Conservation (phyloP, 495 filamentous ascomycete species). For the Xeromyces bisporus region DNA sequence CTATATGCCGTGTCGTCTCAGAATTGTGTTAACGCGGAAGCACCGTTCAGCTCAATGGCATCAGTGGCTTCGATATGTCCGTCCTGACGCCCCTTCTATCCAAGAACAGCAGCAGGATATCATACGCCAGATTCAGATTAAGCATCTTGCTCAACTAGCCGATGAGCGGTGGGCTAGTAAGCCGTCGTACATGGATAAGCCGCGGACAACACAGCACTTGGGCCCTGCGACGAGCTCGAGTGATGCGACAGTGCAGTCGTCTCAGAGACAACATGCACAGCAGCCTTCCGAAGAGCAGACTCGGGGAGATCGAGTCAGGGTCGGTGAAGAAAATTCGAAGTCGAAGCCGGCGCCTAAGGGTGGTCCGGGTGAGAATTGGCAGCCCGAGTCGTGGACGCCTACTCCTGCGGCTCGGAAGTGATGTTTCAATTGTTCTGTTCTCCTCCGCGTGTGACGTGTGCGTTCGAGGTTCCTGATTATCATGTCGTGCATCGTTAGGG, state of each 20-base stretch:
- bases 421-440: too few relatives aligned
- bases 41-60: slow-evolving; percentile 77
- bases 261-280: neutral
- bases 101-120: slow-evolving; percentile 59
- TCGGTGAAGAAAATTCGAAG: slow-evolving; percentile 23
- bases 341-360: slow-evolving; percentile 43
- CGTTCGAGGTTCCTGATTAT: too few relatives aligned
- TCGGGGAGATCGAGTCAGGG: slow-evolving; percentile 11
- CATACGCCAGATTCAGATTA: slow-evolving; percentile 47
- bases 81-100: slow-evolving; percentile 49
- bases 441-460: too few relatives aligned
- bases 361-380: slow-evolving; percentile 54
- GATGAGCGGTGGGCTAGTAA: slow-evolving; percentile 79
- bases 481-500: too few relatives aligned
- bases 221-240: slow-evolving; percentile 18
- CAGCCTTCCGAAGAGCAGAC: slow-evolving; percentile 4
- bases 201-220: slow-evolving; percentile 29
- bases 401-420: too few relatives aligned
- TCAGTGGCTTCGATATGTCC: slow-evolving; percentile 86
- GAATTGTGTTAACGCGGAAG: slow-evolving; percentile 11
- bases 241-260: slow-evolving; percentile 14
- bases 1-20: too few relatives aligned
- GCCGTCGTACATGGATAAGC: slow-evolving; percentile 43
- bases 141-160: slow-evolving; percentile 55
- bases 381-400: slow-evolving; percentile 59